Evolutionary conservation across 1,139 yeast genomes (phyloP), one percentile per base, ranked within the genome.

Genomic region (Diutina scorzettiae): DNA sequence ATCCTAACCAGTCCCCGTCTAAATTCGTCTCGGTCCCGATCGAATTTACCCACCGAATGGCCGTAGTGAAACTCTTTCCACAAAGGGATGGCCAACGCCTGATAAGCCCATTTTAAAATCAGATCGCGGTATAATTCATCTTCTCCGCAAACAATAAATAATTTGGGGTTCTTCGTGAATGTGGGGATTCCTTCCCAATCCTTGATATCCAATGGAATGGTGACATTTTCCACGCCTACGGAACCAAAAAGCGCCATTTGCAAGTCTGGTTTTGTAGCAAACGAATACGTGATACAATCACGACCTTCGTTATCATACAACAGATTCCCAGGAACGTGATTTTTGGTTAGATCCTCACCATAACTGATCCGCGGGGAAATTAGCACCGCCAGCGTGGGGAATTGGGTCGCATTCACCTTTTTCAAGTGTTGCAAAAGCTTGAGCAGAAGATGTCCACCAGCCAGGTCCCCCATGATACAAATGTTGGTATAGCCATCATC

Each of bases 401-500:
- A 19, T 17, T 21, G 40, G 4, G 8, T n/a, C 17, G 21, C 17
- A 11, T 11, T 28, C 42, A 18, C 14, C 16, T 24, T 12, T n/a
- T 17, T 17, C 37, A 28, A 29, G 17, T 25, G 20, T 19, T 46
- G 44, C 9, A 50, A 47, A 32, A 47, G 45, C 2, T 44, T 41
- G 11, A 49, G 36, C 16, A 47, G 40, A 31, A 49, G 48, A 20
- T 49, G 49, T 9, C 49, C 51, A 17, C 51, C 51, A 2, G 51
- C 51, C 6, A 51, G 47, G 28, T 49, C 51, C 2, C 51, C 51
- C 49, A 49, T 44, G 5, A 67, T 50, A 1, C 59, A 49, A 5
- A 68, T 51, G 43, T 66, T 66, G 16, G 51, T 46, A 44, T 57
- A 53, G 2, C 65, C 64, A 3, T 30, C 37, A 11, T 42, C 37